Conservation (phyloP, 306 rosid species). For the Abrus precatorius region DNA sequence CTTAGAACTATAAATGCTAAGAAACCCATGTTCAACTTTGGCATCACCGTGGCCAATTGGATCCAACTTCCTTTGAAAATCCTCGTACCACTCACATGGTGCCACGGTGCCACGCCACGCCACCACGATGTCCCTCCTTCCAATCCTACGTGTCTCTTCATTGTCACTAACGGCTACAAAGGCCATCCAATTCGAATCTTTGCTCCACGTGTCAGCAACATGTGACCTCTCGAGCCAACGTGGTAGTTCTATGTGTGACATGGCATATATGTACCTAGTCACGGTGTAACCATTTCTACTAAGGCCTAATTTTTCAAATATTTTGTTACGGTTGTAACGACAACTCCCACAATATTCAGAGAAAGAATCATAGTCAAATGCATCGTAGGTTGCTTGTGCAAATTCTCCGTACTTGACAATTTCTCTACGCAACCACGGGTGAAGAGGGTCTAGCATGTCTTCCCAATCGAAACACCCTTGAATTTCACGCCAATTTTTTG, state of each 20-base stretch:
- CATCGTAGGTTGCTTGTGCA: conserved; percentile 78
- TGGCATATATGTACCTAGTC: conserved; percentile 66
- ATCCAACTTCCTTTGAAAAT: conserved; percentile 63
- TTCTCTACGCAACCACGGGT: conserved; percentile 68
- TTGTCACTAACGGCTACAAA: conserved; percentile 66
- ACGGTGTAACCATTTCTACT: conserved; percentile 57
- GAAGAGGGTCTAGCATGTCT: conserved; percentile 63
- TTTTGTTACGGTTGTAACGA: conserved; percentile 54
- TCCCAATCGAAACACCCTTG: conserved; percentile 66
- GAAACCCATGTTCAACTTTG: conserved; percentile 76
- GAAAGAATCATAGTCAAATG: conserved; percentile 68
- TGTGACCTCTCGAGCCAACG: conserved; percentile 70
- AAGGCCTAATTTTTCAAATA: conserved; percentile 58
- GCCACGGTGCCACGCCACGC: conserved; percentile 81
- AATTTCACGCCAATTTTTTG: conserved; percentile 63
- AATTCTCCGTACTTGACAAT: conserved; percentile 80
- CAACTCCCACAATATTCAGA: conserved; percentile 77
- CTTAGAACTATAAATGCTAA: conserved; percentile 66
- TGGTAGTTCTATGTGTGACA: conserved; percentile 68
- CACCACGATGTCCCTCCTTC: conserved; percentile 67
- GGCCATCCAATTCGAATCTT: conserved; percentile 80
- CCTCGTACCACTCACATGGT: conserved; percentile 75
- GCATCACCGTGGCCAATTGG: conserved; percentile 54
- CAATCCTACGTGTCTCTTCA: conserved; percentile 64
- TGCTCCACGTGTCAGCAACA: conserved; percentile 66